Evolutionary conservation across 2,329 filamentous ascomycete species (phyloP), one percentile per base, ranked within the genome.

Genomic region (Fonsecaea multimorphosa): DNA sequence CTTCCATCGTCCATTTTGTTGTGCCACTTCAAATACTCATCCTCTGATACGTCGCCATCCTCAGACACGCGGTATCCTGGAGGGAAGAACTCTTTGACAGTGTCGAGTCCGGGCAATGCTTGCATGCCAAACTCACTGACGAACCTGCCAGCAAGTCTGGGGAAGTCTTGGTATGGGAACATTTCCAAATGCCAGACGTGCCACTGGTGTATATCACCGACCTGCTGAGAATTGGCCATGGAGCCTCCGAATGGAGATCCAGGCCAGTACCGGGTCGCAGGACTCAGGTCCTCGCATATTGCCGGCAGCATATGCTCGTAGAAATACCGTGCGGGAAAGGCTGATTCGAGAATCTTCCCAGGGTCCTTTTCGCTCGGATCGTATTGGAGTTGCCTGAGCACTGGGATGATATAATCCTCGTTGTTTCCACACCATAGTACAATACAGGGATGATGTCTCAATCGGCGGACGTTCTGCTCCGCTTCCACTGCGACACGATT

Each of bases 101-200:
- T 97, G 71, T 89, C 87, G 72, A 95, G 87, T 68, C 88, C 87
- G 0, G 93, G 93, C 75, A 96, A 96, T 0, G 91, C 91, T 76
- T 97, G 88, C 92, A 97, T 96, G 65, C 93, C 93, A 72, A 97
- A 97, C 75, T 97, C 94, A 64, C 91, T 93, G 63, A 96, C 93
- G 78, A 97, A 97, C 0, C 93, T 87, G 1, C 93, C 93, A 19
- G 87, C 87, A 0, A 97, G 86, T 68, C 88, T 89, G 76, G 94
- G 91, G 71, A 93, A 96, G 71, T 94, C 89, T 73, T 97, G 93
- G 72, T 96, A 97, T 71, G 91, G 92, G 74, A 96, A 91, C 75
- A 97, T 92, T 0, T 87, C 89, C 19, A 93, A 93, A 74, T 97
- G 93, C 93, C 93, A 97, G 14, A 97, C 86, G 74, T 97, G 96